These are phyloP conservation scores for Salix caprea DNA, from an alignment of 345 rosid genomes.

Conservation along the genomic window DNA sequence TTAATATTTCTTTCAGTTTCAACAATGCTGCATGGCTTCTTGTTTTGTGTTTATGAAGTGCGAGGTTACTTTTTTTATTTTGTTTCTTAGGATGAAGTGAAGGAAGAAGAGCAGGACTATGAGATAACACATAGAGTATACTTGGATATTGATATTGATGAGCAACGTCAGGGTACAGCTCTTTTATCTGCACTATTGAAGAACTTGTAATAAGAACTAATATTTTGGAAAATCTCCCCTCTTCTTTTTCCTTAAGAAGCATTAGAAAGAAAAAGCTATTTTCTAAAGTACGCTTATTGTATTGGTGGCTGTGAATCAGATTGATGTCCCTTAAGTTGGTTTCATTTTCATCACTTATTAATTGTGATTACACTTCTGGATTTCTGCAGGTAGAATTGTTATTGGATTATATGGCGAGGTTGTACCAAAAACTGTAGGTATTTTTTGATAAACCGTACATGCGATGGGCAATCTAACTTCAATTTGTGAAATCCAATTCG, in stretches of 20 bases:
- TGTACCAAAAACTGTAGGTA: conserved; percentile 95
- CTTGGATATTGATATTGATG: conserved; percentile 90
- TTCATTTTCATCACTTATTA: conserved; percentile 12
- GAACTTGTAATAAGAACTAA: background rate
- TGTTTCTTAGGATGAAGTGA: conserved; percentile 53
- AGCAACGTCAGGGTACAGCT: conserved; percentile 68
- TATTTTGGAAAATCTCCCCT: background rate
- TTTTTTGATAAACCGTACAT: conserved; percentile 20
- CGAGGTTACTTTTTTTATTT: conserved; percentile 5
- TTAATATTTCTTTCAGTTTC: background rate
- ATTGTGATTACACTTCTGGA: background rate
- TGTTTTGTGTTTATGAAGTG: background rate
- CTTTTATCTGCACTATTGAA: background rate
- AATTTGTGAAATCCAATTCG: background rate
- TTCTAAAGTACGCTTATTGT: background rate
- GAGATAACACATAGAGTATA: conserved; percentile 90
- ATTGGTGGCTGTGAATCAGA: background rate
- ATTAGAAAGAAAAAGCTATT: background rate
- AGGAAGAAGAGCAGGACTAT: conserved; percentile 42
- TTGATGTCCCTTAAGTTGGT: background rate
- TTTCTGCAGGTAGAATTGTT: conserved; percentile 83
- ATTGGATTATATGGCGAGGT: conserved; percentile 84
- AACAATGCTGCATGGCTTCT: background rate
- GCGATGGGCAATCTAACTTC: background rate
- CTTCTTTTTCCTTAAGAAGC: background rate